phyloP scores from a whole-genome alignment of 2,329 filamentous ascomycete species.

The Corniculantispora saksenae region DNA sequence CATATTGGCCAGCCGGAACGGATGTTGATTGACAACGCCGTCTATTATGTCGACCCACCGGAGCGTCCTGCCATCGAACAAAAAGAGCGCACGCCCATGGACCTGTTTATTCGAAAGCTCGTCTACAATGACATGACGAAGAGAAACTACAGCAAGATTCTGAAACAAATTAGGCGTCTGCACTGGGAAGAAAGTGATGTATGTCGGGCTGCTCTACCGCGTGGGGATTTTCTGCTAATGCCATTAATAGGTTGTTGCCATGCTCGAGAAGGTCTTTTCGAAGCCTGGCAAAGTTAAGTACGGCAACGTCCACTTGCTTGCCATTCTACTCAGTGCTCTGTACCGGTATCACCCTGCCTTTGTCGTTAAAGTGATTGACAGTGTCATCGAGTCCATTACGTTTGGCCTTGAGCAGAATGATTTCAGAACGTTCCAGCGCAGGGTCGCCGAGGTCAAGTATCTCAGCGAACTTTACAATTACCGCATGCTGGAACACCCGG shows the following conservation, averaged over 20 bases:
- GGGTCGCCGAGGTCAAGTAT: constrained; percentile 94
- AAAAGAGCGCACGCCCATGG: constrained; percentile 91
- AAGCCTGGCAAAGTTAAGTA: constrained; percentile 98
- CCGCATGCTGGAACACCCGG: constrained; percentile 90
- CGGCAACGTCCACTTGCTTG: constrained; percentile 90
- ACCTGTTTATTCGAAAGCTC: constrained; percentile 89
- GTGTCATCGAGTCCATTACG: constrained; percentile 82
- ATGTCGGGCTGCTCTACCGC: constrained; percentile 23
- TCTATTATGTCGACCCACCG: constrained; percentile 97
- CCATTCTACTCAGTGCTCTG: constrained; percentile 83
- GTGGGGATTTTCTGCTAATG: constrained; percentile 12
- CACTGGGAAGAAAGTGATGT: constrained; percentile 95
- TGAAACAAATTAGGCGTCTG: constrained; percentile 91
- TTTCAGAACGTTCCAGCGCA: constrained; percentile 94
- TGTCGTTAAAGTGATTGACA: constrained; percentile 87
- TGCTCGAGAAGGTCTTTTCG: constrained; percentile 88
- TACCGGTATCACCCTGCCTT: constrained; percentile 92
- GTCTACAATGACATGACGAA: constrained; percentile 94
- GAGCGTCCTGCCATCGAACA: constrained; percentile 92
- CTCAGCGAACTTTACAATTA: constrained; percentile 97
- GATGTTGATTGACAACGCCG: constrained; percentile 97
- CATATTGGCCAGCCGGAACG: constrained; percentile 94
- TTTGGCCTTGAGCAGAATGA: constrained; percentile 93
- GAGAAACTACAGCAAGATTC: constrained; percentile 87
- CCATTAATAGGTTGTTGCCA: constrained; percentile 60